phyloP scores from a whole-genome alignment of 495 filamentous ascomycete species.

The Aspergillus conjunctus region DNA sequence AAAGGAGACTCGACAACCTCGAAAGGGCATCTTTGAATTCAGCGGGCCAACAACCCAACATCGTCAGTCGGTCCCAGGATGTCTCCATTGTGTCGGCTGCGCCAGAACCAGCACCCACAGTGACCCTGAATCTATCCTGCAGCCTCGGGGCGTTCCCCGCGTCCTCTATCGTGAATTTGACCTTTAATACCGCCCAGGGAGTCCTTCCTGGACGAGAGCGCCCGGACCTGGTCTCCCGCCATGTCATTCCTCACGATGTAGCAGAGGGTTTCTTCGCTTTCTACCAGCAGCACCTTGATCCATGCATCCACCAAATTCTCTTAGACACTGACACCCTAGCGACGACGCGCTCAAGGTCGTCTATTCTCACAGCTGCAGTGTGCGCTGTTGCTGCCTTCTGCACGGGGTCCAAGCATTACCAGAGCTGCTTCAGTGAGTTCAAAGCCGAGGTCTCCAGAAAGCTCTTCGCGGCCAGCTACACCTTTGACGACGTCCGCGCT shows the following conservation, averaged over 20 bases:
- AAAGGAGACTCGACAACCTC: background rate
- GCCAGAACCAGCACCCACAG: background rate
- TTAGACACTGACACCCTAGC: background rate
- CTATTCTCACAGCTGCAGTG: background rate
- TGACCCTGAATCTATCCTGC: background rate
- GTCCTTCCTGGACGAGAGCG: background rate
- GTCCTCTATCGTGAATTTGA: background rate
- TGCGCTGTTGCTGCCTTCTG: background rate
- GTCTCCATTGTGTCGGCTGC: background rate
- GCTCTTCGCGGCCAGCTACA: background rate
- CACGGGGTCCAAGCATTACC: background rate
- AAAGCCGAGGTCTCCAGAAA: background rate
- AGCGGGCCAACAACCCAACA: background rate
- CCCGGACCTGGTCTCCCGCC: background rate
- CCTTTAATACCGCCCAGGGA: background rate
- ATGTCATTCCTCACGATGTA: background rate
- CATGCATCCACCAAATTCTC: background rate
- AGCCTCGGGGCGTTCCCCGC: background rate
- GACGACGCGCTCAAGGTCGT: background rate
- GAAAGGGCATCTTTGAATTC: background rate
- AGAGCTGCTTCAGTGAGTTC: background rate
- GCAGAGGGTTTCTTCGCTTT: background rate
- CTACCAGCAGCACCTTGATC: background rate
- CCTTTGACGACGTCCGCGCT: background rate
- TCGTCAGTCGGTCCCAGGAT: background rate